Evolutionary conservation across 192 early-diverging fungal genomes (phyloP).

Genomic region (Allomyces macrogynus): DNA sequence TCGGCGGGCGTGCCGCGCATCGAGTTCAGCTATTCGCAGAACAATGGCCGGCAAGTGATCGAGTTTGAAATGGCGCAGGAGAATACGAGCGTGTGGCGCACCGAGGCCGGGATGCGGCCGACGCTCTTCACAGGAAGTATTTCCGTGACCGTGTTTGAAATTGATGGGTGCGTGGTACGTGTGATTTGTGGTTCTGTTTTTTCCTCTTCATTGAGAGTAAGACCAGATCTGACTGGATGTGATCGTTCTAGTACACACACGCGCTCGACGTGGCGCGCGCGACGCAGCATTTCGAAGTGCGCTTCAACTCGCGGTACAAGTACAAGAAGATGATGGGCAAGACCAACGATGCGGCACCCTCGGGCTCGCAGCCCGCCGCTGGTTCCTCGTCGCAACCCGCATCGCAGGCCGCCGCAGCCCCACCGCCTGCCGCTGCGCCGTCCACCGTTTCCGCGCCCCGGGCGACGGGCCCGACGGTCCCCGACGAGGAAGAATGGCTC

Average conservation of each 20-base stretch:
- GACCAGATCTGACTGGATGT: too few relatives aligned
- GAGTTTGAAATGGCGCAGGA: slow-evolving; percentile 66
- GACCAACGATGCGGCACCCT: slow-evolving; percentile 17
- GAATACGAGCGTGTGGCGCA: slow-evolving; percentile 32
- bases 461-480: too few relatives aligned
- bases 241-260: slow-evolving; percentile 35
- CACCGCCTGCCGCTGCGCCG: not conserved
- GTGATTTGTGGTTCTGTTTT: not conserved
- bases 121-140: slow-evolving; percentile 35
- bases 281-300: slow-evolving; percentile 62
- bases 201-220: not conserved
- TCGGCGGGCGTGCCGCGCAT: not conserved
- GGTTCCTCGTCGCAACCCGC: slow-evolving; percentile 11
- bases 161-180: not conserved
- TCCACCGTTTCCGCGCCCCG: too few relatives aligned
- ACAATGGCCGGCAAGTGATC: slow-evolving; percentile 43
- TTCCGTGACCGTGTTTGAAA: slow-evolving; percentile 8
- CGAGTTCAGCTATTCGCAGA: not conserved
- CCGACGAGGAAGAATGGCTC: not conserved
- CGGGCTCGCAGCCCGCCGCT: not conserved
- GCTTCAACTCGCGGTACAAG: slow-evolving; percentile 97
- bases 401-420: not conserved
- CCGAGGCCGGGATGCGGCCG: slow-evolving; percentile 10
- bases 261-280: slow-evolving; percentile 59
- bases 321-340: slow-evolving; percentile 24